phyloP scores from a whole-genome alignment of 768 basidiomycete species.

The Boletales sp. region DNA sequence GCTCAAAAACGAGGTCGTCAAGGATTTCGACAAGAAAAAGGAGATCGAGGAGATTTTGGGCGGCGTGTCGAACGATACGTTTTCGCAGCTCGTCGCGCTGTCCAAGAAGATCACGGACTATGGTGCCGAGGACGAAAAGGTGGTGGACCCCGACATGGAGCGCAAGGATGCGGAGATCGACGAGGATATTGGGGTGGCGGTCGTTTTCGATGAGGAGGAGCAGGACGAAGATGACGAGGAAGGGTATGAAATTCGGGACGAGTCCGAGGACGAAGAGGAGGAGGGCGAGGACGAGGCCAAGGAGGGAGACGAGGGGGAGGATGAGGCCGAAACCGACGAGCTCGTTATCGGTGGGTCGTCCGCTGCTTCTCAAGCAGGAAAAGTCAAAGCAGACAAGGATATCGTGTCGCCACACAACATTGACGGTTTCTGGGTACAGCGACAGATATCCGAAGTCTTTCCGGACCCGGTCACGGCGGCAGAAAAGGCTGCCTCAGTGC shows the following conservation, averaged over 20 bases:
- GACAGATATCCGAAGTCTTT: constrained; percentile 86
- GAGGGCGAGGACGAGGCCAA: constrained; percentile 45
- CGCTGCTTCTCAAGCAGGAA: constrained; percentile 40
- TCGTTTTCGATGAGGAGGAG: constrained; percentile 97
- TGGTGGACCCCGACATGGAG: constrained; percentile 77
- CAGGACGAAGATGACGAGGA: constrained; percentile 91
- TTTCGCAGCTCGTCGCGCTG: constrained; percentile 77
- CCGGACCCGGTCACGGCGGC: constrained; percentile 93
- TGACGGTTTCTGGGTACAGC: constrained; percentile 98
- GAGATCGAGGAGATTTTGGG: constrained; percentile 81
- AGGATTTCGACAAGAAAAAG: constrained; percentile 97
- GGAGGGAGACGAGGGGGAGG: constrained; percentile 42
- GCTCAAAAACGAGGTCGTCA: constrained; percentile 83
- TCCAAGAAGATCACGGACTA: constrained; percentile 98
- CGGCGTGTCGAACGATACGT: constrained; percentile 62
- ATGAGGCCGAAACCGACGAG: constrained; percentile 57
- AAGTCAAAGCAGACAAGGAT: constrained; percentile 65
- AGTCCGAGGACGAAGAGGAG: constrained; percentile 73
- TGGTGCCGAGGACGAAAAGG: constrained; percentile 77
- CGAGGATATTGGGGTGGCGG: constrained; percentile 95
- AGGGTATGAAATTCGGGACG: constrained; percentile 81
- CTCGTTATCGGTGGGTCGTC: constrained; percentile 77
- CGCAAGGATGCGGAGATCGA: constrained; percentile 87
- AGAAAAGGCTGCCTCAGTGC: constrained; percentile 82
- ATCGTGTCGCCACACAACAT: constrained; percentile 85